A percentile compares a stretch with the other conserved stretches of the same genome.
Conservation (phyloP, 2,329 filamentous ascomycete species). For the Cryphonectria radicalis region DNA sequence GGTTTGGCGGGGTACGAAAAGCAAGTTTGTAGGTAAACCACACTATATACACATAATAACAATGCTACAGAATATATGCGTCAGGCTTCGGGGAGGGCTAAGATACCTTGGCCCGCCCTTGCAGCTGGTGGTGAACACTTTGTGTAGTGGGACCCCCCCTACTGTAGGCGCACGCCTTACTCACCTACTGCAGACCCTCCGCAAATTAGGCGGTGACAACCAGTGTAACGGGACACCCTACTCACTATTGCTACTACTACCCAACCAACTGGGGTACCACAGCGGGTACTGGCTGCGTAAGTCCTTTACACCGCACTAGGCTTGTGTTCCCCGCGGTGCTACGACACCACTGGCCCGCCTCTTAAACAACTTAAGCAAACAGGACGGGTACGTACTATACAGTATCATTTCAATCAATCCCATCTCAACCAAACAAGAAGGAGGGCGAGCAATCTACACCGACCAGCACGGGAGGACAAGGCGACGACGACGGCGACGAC, state of each 20-base stretch:
- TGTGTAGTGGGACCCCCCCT: background rate
- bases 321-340: background rate
- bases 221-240: background rate
- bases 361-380: background rate
- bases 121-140: background rate
- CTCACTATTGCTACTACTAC: background rate
- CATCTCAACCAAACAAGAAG: background rate
- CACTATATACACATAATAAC: background rate
- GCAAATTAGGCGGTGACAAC: background rate
- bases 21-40: background rate
- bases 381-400: background rate
- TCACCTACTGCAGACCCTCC: background rate
- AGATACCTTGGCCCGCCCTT: background rate
- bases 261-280: background rate
- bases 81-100: background rate
- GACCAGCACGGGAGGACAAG: background rate
- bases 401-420: background rate
- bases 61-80: background rate
- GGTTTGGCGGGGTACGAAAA: slow-evolving; percentile 1
- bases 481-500: background rate
- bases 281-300: background rate
- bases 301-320: background rate
- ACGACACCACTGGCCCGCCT: background rate
- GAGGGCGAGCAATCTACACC: background rate
- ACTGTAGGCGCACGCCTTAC: background rate